Percentiles rank a stretch among this genome's conserved stretches.
phyloP scores from a whole-genome alignment of 2,329 filamentous ascomycete genomes.

The Penicillium sp. region DNA sequence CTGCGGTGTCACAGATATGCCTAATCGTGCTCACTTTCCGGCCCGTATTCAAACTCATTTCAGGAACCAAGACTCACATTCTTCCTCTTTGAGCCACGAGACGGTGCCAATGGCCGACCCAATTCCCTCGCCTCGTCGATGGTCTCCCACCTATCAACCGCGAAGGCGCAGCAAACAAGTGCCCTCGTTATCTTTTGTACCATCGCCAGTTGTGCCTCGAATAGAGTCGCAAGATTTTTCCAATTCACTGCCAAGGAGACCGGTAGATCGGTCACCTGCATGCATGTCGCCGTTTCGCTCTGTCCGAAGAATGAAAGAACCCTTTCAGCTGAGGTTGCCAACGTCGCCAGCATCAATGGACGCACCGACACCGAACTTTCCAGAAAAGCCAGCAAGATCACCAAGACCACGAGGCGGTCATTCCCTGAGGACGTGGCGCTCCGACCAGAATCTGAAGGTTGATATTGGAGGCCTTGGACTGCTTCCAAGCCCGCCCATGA shows the following conservation, averaged over 20 bases:
- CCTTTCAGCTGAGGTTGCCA: conserved; percentile 39
- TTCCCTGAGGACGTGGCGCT: conserved; percentile 37
- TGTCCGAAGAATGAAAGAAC: conserved; percentile 42
- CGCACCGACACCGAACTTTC: conserved; percentile 16
- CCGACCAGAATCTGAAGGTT: conserved; percentile 37
- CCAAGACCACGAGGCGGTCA: conserved; percentile 25
- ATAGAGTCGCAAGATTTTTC: conserved; percentile 33
- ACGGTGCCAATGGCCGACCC: conserved; percentile 14
- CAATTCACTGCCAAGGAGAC: conserved; percentile 25
- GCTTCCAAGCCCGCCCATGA: conserved; percentile 40
- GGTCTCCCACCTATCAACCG: conserved; percentile 30
- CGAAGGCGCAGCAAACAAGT: conserved; percentile 35
- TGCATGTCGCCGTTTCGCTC: conserved; percentile 42
- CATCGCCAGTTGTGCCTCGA: conserved; percentile 30
- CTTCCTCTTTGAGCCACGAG: conserved; percentile 22
- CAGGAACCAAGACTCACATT: conserved; percentile 21
- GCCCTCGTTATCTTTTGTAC: conserved; percentile 38
- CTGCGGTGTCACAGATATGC: conserved; percentile 26
- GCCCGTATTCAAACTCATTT: conserved; percentile 24
- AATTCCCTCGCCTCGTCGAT: conserved; percentile 26
- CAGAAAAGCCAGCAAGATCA: conserved; percentile 19
- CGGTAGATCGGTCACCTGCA: conserved; percentile 26
- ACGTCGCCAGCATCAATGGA: conserved; percentile 35
- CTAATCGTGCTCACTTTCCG: conserved; percentile 23
- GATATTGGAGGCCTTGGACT: conserved; percentile 37